Evolutionary conservation across 129 eudicot genomes (phyloP), one percentile per base, ranked within the genome.

Genomic region (Flaveria linearis): DNA sequence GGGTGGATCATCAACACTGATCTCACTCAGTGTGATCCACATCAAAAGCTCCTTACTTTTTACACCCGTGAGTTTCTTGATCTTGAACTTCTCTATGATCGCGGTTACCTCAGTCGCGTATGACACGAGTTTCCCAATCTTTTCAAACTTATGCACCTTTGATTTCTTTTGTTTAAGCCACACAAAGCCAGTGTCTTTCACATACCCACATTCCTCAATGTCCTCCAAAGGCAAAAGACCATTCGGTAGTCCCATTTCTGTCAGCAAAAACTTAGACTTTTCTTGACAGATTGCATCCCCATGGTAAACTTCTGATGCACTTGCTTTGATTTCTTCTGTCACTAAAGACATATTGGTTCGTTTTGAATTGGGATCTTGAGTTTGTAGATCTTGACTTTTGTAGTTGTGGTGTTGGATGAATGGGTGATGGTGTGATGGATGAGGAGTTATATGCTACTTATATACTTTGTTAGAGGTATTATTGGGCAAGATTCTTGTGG

Each of bases 111-210:
- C 93, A 1, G 87, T 61, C 12, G 76, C 97, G 33, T 92, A 92
- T 7, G 86, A 77, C 0, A 75, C 81, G 3, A 85, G 83, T 75
- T 61, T 85, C 8, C 87, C 88, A 22, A 89, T 76, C 78, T 89
- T 89, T 73, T 91, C 86, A 43, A 89, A 89, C 80, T 81, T 84
- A 80, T 91, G 96, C 68, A 85, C 85, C 41, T 53, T 49, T 14
- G 82, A 85, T 61, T 87, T 91, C 91, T 91, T 91, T 69, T 87
- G 92, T 20, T 47, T 87, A 47, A 91, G 90, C 96, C 96, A 91
- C 50, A 91, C 92, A 70, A 89, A 91, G 51, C 97, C 97, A 0
- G 97, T 91, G 46, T 82, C 85, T 72, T 84, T 75, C 1, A 91
- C 82, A 76, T 89, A 83, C 2, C 97, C 97, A 62, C 92, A 85